These are phyloP conservation scores for Phoma sp. DNA, from an alignment of 2,329 filamentous ascomycete genomes.

Conservation along the genomic window DNA sequence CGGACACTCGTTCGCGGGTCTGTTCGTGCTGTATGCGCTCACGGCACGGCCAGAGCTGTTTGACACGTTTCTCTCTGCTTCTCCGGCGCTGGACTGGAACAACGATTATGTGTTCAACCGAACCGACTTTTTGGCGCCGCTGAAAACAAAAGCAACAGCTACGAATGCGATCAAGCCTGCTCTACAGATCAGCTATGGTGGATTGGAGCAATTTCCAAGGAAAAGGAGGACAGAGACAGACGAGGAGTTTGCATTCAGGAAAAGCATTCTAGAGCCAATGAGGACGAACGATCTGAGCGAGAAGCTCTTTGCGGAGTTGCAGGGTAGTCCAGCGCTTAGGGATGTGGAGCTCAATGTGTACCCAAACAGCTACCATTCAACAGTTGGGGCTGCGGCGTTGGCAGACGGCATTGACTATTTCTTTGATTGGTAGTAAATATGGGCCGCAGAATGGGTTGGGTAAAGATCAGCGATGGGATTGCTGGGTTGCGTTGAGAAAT, in stretches of 20 bases:
- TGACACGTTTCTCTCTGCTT: conserved; percentile 54
- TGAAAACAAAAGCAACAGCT: conserved; percentile 7
- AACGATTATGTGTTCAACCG: conserved; percentile 48
- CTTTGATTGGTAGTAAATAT: conserved; percentile 30
- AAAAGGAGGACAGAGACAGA: conserved; percentile 37
- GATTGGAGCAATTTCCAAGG: conserved; percentile 34
- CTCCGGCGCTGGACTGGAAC: conserved; percentile 59
- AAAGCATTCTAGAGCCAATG: conserved; percentile 31
- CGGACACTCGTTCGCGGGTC: conserved; percentile 59
- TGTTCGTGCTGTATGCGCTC: conserved; percentile 56
- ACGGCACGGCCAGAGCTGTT: conserved; percentile 52
- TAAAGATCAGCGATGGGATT: too few species aligned
- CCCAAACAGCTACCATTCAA: conserved; percentile 42
- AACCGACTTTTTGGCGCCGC: conserved; percentile 28
- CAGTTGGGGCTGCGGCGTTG: conserved; percentile 36
- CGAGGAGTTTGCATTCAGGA: conserved; percentile 34
- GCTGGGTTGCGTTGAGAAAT: too few species aligned
- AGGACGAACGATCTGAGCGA: conserved; percentile 32
- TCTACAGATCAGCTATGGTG: conserved; percentile 42
- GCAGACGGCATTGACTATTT: conserved; percentile 45
- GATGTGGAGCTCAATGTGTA: conserved; percentile 39
- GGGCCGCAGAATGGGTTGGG: too few species aligned
- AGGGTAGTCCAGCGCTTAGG: conserved; percentile 29
- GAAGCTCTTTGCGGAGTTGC: conserved; percentile 32
- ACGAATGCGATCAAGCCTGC: conserved; percentile 32